Conservation (phyloP, 805 yeast genomes). For the Alloascoidea hylecoeti region DNA sequence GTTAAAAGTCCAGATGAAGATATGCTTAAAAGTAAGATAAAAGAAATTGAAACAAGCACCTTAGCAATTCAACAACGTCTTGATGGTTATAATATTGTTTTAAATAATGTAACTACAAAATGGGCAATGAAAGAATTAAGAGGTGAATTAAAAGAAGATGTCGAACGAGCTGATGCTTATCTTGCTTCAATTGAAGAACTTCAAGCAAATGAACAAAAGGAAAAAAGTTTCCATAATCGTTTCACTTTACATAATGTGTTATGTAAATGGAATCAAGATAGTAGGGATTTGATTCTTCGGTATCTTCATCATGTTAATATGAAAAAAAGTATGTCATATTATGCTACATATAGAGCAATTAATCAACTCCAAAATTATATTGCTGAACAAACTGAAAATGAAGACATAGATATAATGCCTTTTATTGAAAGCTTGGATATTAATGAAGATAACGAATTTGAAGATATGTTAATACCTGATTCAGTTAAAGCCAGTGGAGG, state of each 20-base stretch:
- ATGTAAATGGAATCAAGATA: slow-evolving; percentile 64
- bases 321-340: slow-evolving; percentile 26
- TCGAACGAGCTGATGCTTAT: neutral
- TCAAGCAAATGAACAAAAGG: slow-evolving; percentile 13
- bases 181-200: slow-evolving; percentile 11
- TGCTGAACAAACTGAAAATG: slow-evolving; percentile 15
- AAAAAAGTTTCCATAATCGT: slow-evolving; percentile 38
- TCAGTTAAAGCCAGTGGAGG: too few species aligned
- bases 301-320: slow-evolving; percentile 37
- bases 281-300: slow-evolving; percentile 48
- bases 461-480: neutral
- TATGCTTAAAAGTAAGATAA: neutral
- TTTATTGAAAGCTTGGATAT: slow-evolving; percentile 5
- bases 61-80: neutral
- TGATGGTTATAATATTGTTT: neutral
- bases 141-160: neutral
- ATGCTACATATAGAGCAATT: slow-evolving; percentile 33
- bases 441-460: neutral
- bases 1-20: neutral
- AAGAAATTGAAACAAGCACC: neutral
- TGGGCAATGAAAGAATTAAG: too few species aligned
- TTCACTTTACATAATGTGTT: slow-evolving; percentile 62
- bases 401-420: neutral
- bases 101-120: neutral
- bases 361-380: slow-evolving; percentile 36